phyloP scores from a whole-genome alignment of 352 stramenopile genomes.

The Thraustotheca clavata region DNA sequence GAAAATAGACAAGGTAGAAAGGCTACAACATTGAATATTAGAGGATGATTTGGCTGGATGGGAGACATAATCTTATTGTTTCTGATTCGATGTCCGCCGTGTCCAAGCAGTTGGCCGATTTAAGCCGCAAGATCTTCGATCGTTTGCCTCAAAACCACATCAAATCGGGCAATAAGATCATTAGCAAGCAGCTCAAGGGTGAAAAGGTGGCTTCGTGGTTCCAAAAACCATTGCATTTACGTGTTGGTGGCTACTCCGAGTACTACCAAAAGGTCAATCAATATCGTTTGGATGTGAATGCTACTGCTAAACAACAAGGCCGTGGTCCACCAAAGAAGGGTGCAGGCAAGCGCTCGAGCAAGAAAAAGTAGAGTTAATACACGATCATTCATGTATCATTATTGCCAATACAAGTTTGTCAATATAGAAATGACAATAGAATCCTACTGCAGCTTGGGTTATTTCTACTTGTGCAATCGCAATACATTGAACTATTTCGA shows the following conservation, averaged over 20 bases:
- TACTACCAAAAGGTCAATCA: constrained; percentile 78
- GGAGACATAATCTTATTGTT: neutral
- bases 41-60: neutral
- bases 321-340: constrained; percentile 84
- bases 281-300: constrained; percentile 64
- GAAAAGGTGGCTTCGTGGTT: constrained; percentile 83
- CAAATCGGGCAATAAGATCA: constrained; percentile 80
- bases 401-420: neutral
- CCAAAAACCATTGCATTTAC: constrained; percentile 68
- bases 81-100: constrained; percentile 24
- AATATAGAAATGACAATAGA: neutral
- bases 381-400: constrained; percentile 16
- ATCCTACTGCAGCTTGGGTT: neutral
- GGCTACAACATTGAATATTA: neutral
- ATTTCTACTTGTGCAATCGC: neutral
- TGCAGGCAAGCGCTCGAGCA: constrained; percentile 78
- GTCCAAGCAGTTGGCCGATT: constrained; percentile 54
- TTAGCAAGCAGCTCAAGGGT: constrained; percentile 83
- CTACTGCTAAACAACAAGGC: constrained; percentile 82
- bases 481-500: neutral
- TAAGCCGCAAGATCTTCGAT: constrained; percentile 85
- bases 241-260: constrained; percentile 69
- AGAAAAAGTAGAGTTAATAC: constrained; percentile 38
- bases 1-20: too few species aligned
- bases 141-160: constrained; percentile 72